A percentile compares a stretch with the other conserved stretches of the same genome.
These are phyloP conservation scores for Suillus hirtellus DNA, from an alignment of 768 basidiomycete genomes.

Conservation along the genomic window DNA sequence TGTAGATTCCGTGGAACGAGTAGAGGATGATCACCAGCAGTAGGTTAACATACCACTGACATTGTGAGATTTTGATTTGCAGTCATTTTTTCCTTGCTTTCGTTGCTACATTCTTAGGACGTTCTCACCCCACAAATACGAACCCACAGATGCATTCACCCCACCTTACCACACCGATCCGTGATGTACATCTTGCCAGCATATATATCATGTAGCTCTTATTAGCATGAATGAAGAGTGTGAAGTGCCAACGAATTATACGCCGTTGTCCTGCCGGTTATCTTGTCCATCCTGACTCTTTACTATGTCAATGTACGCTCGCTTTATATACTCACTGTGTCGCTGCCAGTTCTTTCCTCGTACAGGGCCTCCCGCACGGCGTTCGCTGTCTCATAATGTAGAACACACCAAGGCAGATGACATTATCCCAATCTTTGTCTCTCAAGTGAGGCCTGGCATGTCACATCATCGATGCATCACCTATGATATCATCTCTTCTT, in stretches of 20 bases:
- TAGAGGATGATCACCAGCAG: slow-evolving; percentile 53
- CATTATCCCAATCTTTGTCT: no score
- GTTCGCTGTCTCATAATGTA: no score
- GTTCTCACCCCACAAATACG: slow-evolving; percentile 10
- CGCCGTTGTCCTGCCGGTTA: no score
- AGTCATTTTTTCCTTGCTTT: slow-evolving; percentile 17
- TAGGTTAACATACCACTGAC: slow-evolving; percentile 35
- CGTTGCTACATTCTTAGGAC: slow-evolving; percentile 11
- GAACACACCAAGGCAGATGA: no score
- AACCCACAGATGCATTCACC: slow-evolving; percentile 15
- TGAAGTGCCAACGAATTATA: no score
- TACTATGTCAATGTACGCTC: no score
- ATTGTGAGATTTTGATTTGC: slow-evolving; percentile 6
- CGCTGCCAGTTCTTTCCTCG: no score
- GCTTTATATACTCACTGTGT: no score
- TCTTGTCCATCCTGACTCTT: background rate
- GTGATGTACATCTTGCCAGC: background rate
- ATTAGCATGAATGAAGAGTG: slow-evolving; percentile 14
- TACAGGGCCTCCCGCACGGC: no score
- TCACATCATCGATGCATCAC: background rate
- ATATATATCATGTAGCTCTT: slow-evolving; percentile 26
- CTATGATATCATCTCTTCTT: background rate
- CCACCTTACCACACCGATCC: background rate
- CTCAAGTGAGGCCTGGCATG: no score
- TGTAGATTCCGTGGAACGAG: slow-evolving; percentile 88